These are phyloP conservation scores for Talaromyces proteolyticus DNA, from an alignment of 495 filamentous ascomycete species.

Conservation along the genomic window DNA sequence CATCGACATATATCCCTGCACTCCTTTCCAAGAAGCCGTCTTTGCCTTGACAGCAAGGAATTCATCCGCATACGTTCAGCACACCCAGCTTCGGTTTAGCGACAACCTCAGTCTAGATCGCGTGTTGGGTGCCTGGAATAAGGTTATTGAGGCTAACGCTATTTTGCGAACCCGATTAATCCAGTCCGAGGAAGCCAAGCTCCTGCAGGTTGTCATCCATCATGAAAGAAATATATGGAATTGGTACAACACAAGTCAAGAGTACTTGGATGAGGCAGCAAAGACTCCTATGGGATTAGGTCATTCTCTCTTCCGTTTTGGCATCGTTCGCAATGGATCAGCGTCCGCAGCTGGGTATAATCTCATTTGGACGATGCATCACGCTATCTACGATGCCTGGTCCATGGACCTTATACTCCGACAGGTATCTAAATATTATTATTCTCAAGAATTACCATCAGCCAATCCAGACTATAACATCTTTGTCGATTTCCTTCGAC, in stretches of 20 bases:
- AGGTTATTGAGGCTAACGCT: constrained; percentile 15
- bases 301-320: constrained; percentile 36
- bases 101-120: constrained; percentile 17
- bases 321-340: constrained; percentile 16
- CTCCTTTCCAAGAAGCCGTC: constrained; percentile 55
- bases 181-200: constrained; percentile 9
- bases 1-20: constrained; percentile 58
- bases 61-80: constrained; percentile 23
- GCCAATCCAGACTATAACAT: not conserved
- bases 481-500: not conserved
- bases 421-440: not conserved
- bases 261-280: constrained; percentile 30
- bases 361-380: constrained; percentile 26
- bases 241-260: not conserved
- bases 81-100: constrained; percentile 19
- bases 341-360: not conserved
- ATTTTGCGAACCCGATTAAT: constrained; percentile 41
- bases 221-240: not conserved
- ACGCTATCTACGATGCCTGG: constrained; percentile 28
- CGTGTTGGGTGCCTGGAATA: constrained; percentile 33
- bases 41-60: constrained; percentile 39
- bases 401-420: constrained; percentile 8
- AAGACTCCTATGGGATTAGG: constrained; percentile 35
- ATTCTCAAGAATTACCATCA: not conserved
- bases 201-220: constrained; percentile 31